phyloP scores from a whole-genome alignment of 164 flowering plant genomes.

The Vitis vinifera region ASM3070453v1 NC_081822.1:1465501-1466000 shows the following conservation, averaged over 20 bases:
- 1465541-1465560: too few species aligned
- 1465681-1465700: slow-evolving; percentile 9
- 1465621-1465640: too few species aligned
- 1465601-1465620: too few species aligned
- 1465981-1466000: slow-evolving; percentile 39
- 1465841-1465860: slow-evolving; percentile 40
- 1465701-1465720: slow-evolving; percentile 40
- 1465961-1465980: slow-evolving; percentile 57
- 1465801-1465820: slow-evolving; percentile 53
- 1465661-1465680: too few species aligned
- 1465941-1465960: slow-evolving; percentile 27
- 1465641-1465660: too few species aligned
- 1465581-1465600: too few species aligned
- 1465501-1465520: too few species aligned
- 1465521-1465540: too few species aligned
- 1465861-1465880: slow-evolving; percentile 44
- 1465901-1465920: slow-evolving; percentile 79
- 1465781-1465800: slow-evolving; percentile 42
- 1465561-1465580: too few species aligned
- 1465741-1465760: slow-evolving; percentile 41
- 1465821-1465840: slow-evolving; percentile 72
- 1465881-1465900: slow-evolving; percentile 53
- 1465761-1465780: slow-evolving; percentile 65
- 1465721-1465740: slow-evolving; percentile 35
- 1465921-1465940: slow-evolving; percentile 41